Percentiles rank a stretch among this genome's conserved stretches.
Evolutionary conservation across 106 monocot species (phyloP).

Genomic region (Acanthochlamys bracteata): DNA sequence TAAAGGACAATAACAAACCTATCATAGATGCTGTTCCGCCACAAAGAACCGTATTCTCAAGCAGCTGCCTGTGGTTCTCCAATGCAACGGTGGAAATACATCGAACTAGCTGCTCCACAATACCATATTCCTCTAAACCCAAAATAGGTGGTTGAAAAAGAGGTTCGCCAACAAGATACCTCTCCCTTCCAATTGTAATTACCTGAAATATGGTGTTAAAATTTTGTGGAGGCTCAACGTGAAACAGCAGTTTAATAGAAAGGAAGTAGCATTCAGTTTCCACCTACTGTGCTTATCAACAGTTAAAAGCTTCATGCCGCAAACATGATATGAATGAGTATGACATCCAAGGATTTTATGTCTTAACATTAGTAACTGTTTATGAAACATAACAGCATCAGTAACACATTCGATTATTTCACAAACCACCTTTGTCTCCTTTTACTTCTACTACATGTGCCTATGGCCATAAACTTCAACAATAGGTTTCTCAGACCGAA

Average conservation of each 20-base stretch:
- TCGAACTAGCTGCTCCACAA: constrained; percentile 89
- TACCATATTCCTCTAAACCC: constrained; percentile 83
- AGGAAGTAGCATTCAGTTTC: neutral
- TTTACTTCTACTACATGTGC: too few species aligned
- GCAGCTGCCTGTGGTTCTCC: constrained; percentile 85
- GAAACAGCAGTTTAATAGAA: neutral
- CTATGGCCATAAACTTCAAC: too few species aligned
- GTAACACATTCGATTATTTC: too few species aligned
- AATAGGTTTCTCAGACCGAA: too few species aligned
- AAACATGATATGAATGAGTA: too few species aligned
- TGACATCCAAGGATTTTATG: too few species aligned
- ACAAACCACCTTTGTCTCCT: too few species aligned
- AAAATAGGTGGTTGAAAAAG: constrained; percentile 81
- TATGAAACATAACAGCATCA: too few species aligned
- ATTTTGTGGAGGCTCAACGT: neutral
- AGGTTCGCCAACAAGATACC: constrained; percentile 88
- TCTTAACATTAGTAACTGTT: too few species aligned
- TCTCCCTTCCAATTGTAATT: constrained; percentile 74
- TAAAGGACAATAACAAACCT: constrained; percentile 47
- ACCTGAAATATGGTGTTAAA: constrained; percentile 35
- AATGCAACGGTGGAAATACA: constrained; percentile 77
- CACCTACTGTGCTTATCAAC: too few species aligned
- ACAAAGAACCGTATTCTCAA: constrained; percentile 91
- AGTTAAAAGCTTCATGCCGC: too few species aligned
- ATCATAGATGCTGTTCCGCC: constrained; percentile 84